phyloP scores from a whole-genome alignment of 192 early-diverging fungal genomes.

The Rhizoclosmatium globosum region DNA sequence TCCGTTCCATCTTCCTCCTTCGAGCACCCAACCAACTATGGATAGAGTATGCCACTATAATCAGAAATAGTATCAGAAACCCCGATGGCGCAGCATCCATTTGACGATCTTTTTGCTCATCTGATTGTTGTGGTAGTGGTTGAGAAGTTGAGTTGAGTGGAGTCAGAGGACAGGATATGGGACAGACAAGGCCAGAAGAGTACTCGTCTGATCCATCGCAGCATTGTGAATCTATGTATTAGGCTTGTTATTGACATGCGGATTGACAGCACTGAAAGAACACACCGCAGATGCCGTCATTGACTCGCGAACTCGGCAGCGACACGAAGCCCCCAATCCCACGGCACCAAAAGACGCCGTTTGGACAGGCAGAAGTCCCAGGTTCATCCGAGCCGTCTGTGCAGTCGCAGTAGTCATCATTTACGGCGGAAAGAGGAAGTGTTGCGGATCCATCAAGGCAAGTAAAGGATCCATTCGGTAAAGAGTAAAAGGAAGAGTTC shows the following conservation, averaged over 20 bases:
- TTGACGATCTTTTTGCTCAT: not conserved
- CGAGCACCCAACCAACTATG: constrained; percentile 18
- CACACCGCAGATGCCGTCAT: constrained; percentile 92
- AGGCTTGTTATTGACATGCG: not conserved
- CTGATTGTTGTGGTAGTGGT: not conserved
- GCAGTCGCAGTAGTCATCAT: constrained; percentile 97
- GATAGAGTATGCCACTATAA: constrained; percentile 6
- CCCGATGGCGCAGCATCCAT: not conserved
- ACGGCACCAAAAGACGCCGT: constrained; percentile 80
- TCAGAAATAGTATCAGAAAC: not conserved
- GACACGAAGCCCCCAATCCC: constrained; percentile 75
- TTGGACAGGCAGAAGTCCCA: constrained; percentile 90
- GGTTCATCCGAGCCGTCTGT: constrained; percentile 91
- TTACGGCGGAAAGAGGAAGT: constrained; percentile 74
- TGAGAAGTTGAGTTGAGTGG: not conserved
- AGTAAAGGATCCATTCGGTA: not conserved
- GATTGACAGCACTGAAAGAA: not conserved
- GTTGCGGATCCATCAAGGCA: constrained; percentile 76
- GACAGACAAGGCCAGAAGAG: constrained; percentile 45
- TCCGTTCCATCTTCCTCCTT: not conserved
- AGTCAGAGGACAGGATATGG: not conserved
- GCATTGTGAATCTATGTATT: constrained; percentile 73
- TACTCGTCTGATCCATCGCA: constrained; percentile 97
- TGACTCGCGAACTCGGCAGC: constrained; percentile 78
- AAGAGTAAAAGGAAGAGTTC: not conserved